Conservation (phyloP, 805 yeast genomes). For the Ogataea zsoltii region DNA sequence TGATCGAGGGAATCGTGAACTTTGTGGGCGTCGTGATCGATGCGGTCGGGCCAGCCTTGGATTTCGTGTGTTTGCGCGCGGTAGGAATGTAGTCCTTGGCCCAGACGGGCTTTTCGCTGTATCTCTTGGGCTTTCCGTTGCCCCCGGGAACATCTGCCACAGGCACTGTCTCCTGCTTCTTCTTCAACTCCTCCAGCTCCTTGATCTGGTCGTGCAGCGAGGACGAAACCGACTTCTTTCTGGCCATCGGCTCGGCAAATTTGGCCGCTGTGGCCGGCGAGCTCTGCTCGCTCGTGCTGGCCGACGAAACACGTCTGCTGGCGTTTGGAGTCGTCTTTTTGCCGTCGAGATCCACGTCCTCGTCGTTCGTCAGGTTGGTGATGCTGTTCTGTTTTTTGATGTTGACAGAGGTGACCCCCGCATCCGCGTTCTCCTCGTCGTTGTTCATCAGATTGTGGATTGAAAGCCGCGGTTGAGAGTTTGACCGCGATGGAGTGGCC, state of each 20-base stretch:
- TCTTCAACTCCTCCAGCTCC: constrained; percentile 34
- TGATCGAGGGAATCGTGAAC: constrained; percentile 48
- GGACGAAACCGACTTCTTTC: constrained; percentile 9
- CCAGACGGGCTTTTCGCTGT: constrained; percentile 75
- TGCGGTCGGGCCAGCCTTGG: constrained; percentile 3
- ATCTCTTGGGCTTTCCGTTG: constrained; percentile 57
- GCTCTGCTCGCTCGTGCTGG: constrained; percentile 13
- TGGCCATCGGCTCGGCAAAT: constrained; percentile 12
- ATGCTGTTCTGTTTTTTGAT: constrained; percentile 32
- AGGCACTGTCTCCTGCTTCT: constrained; percentile 12
- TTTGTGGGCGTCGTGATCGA: constrained; percentile 21
- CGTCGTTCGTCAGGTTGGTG: constrained; percentile 44
- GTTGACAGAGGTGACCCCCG: background rate
- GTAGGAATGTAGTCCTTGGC: constrained; percentile 70
- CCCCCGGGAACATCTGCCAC: constrained; percentile 21
- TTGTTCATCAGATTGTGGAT: constrained; percentile 35
- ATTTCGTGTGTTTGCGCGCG: constrained; percentile 12
- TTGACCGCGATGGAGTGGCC: constrained; percentile 15
- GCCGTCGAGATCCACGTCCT: constrained; percentile 45
- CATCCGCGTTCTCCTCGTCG: constrained; percentile 11
- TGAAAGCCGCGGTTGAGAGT: constrained; percentile 31
- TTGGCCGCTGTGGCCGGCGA: constrained; percentile 7
- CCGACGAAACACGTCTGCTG: constrained; percentile 15
- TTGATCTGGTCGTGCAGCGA: constrained; percentile 27
- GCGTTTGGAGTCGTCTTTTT: constrained; percentile 37